Evolutionary conservation across 805 yeast genomes (phyloP).

Genomic region (Teunomyces tritomae): DNA sequence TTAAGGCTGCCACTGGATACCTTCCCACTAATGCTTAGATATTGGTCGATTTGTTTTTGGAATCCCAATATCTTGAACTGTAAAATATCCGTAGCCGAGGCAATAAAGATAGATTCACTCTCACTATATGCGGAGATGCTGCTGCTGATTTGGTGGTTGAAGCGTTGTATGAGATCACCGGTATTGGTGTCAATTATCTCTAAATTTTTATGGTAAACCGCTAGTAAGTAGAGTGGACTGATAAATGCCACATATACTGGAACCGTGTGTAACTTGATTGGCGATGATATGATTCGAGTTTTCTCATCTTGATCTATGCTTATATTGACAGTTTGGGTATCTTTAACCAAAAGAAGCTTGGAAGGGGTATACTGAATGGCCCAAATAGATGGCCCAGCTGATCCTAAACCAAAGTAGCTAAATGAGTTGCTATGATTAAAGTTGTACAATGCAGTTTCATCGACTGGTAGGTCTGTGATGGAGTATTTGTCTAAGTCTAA

Average conservation of each 20-base stretch:
- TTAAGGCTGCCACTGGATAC: constrained; percentile 13
- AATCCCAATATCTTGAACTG: constrained; percentile 27
- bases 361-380: constrained; percentile 16
- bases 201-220: constrained; percentile 28
- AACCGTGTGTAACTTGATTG: constrained; percentile 20
- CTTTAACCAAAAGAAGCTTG: constrained; percentile 28
- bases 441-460: constrained; percentile 16
- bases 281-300: constrained; percentile 13
- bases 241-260: constrained; percentile 28
- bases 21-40: constrained; percentile 23
- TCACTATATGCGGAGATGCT: constrained; percentile 16
- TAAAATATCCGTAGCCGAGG: constrained; percentile 28
- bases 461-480: constrained; percentile 16
- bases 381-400: constrained; percentile 25
- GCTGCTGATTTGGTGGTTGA: constrained; percentile 31
- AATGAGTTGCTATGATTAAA: constrained; percentile 28
- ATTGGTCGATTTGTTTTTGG: constrained; percentile 39
- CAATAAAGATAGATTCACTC: constrained; percentile 15
- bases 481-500: constrained; percentile 20
- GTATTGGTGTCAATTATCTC: constrained; percentile 34
- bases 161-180: constrained; percentile 35
- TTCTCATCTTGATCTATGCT: constrained; percentile 9
- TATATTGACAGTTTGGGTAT: constrained; percentile 26
- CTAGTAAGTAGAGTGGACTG: constrained; percentile 32
- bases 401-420: constrained; percentile 38